Conservation (phyloP, 306 rosid genomes). For the Quercus mongolica region DNA sequence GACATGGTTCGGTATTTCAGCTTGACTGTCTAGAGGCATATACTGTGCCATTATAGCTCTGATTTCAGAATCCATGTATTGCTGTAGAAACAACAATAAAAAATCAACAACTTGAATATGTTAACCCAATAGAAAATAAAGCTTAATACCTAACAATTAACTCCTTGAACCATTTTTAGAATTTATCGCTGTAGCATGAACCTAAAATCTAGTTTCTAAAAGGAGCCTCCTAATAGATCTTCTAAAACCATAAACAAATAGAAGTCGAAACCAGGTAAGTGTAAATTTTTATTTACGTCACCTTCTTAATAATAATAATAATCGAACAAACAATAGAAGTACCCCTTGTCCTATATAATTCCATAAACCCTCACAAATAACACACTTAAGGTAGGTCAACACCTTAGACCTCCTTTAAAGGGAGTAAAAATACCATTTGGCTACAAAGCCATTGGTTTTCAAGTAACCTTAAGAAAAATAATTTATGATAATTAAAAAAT, state of each 20-base stretch:
- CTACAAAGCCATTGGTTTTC: too few species aligned
- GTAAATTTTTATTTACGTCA: background rate
- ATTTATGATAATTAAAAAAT: background rate
- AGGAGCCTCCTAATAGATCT: background rate
- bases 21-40: constrained; percentile 98
- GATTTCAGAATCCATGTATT: constrained; percentile 97
- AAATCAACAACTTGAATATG: constrained; percentile 14
- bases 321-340: too few species aligned
- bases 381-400: too few species aligned
- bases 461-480: background rate
- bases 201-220: background rate
- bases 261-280: background rate
- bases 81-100: constrained; percentile 52
- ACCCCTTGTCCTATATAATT: too few species aligned
- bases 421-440: too few species aligned
- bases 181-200: background rate
- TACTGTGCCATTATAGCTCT: constrained; percentile 99
- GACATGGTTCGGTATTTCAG: constrained; percentile 67
- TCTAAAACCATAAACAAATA: background rate
- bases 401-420: too few species aligned
- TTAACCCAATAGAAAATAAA: background rate
- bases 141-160: background rate
- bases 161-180: background rate
- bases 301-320: too few species aligned
- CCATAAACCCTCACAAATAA: too few species aligned